Base-by-base conservation (phyloP, 129 eudicot species). In the Artemisia annua region DNA sequence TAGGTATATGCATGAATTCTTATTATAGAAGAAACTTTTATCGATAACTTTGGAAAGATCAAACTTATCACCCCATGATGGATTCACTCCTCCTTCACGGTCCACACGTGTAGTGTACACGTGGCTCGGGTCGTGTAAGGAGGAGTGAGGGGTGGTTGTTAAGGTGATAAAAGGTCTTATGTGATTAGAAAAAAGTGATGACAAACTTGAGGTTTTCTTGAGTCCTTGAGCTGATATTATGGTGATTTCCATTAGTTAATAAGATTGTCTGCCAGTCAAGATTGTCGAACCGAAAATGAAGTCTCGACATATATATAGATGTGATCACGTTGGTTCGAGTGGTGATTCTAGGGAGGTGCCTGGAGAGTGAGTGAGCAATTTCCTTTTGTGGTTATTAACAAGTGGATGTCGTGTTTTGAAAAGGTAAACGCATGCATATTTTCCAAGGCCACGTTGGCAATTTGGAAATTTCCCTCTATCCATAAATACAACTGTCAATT, bases 1-100 rank as follows among this genome's bases (percentile, higher is more conserved):
- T 9, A 89, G 76, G 60, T 89, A 82, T 55, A 89, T 44, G 52
- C 68, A 82, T 5, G 86, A 78, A 44, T 72, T 30, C 0, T 15
- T 70, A 16, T 44, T 63, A 57, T 30, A 56, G 61, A 83, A 71
- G 58, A 83, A 79, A 3, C 30, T 48, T 7, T 70, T 49, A 50
- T 81, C 87, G 22, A 89, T 35, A 48, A 65, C 19, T 11, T 53
- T 51, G 9, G 83, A 62, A 19, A 89, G 66, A 19, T 70, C 80
- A 51, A 89, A 86, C 57, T 74, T 89, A 54, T 86, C 87, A 16
- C 91, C 96, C 96, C 96, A 89, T 5, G 81, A 79, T 44, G 91
- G 91, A 71, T 86, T 79, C 18, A 63, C 66, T 0, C 96, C 89
- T 13, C 89, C 91, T 24, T 63, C 57, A 50, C 69, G 80, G 78